Evolutionary conservation across 2,329 filamentous ascomycete genomes (phyloP).

Genomic region (Hymenoscyphus albidus): DNA sequence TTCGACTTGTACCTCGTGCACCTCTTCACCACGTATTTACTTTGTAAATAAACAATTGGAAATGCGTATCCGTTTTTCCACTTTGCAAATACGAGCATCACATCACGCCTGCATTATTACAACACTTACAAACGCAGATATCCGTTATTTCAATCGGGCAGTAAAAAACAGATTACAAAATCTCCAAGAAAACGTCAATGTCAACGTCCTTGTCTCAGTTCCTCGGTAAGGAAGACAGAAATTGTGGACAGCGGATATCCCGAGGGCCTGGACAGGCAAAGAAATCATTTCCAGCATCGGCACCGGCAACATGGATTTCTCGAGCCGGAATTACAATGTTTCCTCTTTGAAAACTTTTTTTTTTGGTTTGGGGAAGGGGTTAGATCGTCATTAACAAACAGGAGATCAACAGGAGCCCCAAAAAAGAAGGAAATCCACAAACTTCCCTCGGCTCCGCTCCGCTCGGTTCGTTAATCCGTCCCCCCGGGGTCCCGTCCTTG

Average conservation of each 20-base stretch:
- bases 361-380: background rate
- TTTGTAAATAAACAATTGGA: too few species aligned
- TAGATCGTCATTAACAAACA: background rate
- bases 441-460: background rate
- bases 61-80: too few species aligned
- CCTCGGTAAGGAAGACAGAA: background rate
- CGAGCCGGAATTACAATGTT: background rate
- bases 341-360: background rate
- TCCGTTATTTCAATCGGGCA: background rate
- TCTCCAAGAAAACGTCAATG: too few species aligned
- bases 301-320: background rate
- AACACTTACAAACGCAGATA: background rate
- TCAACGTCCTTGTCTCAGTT: background rate
- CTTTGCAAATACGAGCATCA: background rate
- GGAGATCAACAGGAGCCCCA: background rate
- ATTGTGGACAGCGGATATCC: background rate
- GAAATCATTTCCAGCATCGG: background rate
- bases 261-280: background rate
- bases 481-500: too few species aligned
- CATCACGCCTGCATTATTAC: background rate
- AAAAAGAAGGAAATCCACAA: background rate
- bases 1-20: background rate
- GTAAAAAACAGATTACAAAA: background rate
- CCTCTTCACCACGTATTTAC: background rate
- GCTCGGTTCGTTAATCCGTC: background rate